A percentile compares a stretch with the other conserved stretches of the same genome.
Evolutionary conservation across 2,329 filamentous ascomycete species (phyloP).

Genomic region (Thielaviopsis musarum): DNA sequence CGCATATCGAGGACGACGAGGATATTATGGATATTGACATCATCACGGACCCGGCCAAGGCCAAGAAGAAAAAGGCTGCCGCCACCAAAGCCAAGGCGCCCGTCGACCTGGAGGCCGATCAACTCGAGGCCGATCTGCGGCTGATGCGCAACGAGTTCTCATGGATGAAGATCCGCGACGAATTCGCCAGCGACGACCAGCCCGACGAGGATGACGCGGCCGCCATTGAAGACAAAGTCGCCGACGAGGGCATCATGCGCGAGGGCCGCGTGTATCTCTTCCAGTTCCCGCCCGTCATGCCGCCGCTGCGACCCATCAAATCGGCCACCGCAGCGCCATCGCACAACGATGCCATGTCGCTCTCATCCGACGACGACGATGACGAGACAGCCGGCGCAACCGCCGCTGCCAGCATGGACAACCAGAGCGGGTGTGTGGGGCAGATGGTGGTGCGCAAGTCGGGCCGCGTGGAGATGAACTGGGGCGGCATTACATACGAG

Average conservation of each 20-base stretch:
- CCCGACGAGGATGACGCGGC: conserved; percentile 10
- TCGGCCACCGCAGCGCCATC: conserved; percentile 13
- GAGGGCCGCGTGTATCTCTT: conserved; percentile 47
- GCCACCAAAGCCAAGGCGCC: conserved; percentile 13
- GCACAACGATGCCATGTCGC: conserved; percentile 11
- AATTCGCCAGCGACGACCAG: neutral
- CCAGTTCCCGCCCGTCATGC: conserved; percentile 46
- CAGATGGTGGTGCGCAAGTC: conserved; percentile 43
- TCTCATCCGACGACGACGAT: conserved; percentile 23
- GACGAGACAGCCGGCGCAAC: conserved; percentile 16
- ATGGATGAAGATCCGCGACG: conserved; percentile 8
- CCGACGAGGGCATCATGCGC: conserved; percentile 5
- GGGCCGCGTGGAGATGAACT: conserved; percentile 44
- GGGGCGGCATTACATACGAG: conserved; percentile 40
- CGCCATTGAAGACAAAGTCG: conserved; percentile 12
- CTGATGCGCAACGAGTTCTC: conserved; percentile 26
- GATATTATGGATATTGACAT: neutral
- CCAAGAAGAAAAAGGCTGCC: conserved; percentile 17
- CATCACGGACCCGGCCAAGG: neutral
- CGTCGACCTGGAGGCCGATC: conserved; percentile 17
- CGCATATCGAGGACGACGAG: conserved; percentile 15
- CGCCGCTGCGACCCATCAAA: conserved; percentile 27
- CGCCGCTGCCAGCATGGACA: conserved; percentile 23
- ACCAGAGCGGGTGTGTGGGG: conserved; percentile 41
- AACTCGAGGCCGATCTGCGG: conserved; percentile 22